Evolutionary conservation across 2,329 filamentous ascomycete species (phyloP).

Genomic region (Lasiodiplodia citricola): DNA sequence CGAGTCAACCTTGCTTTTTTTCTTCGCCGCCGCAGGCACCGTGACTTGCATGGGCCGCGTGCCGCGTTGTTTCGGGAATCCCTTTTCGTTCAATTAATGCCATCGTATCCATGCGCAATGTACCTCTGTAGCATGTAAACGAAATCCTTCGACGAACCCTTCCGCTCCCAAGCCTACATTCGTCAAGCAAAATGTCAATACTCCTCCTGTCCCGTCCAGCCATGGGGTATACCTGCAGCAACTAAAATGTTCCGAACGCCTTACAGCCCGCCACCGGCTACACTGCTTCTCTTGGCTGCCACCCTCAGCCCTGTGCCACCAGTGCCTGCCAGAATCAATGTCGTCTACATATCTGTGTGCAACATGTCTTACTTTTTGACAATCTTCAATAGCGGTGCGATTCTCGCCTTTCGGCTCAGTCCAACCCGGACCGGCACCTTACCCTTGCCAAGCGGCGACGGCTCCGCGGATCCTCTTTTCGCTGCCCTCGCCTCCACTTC

Average conservation of each 20-base stretch:
- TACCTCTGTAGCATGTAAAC: conserved; percentile 19
- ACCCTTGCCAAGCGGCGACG: conserved; percentile 39
- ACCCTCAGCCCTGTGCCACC: conserved; percentile 8
- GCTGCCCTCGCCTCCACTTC: conserved; percentile 17
- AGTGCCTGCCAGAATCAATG: not conserved
- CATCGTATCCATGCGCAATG: conserved; percentile 9
- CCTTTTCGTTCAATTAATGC: conserved; percentile 5
- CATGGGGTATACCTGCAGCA: conserved; percentile 8
- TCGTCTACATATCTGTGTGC: not conserved
- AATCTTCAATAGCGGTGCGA: conserved; percentile 54
- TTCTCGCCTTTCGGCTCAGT: conserved; percentile 54
- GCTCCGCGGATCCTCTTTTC: conserved; percentile 28
- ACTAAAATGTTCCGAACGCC: conserved; percentile 11
- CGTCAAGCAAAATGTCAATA: not conserved
- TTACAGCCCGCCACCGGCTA: not conserved
- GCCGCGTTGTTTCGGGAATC: not conserved
- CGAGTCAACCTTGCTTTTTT: conserved; percentile 3
- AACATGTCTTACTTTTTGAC: conserved; percentile 48
- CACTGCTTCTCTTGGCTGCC: not conserved
- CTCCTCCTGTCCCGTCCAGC: not conserved
- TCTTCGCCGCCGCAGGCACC: not conserved
- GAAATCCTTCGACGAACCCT: not conserved
- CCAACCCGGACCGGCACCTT: conserved; percentile 55
- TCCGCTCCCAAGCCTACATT: not conserved
- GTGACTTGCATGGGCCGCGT: conserved; percentile 14